Evolutionary conservation across 2,329 filamentous ascomycete species (phyloP).

Genomic region (Metarhizium anisopliae): DNA sequence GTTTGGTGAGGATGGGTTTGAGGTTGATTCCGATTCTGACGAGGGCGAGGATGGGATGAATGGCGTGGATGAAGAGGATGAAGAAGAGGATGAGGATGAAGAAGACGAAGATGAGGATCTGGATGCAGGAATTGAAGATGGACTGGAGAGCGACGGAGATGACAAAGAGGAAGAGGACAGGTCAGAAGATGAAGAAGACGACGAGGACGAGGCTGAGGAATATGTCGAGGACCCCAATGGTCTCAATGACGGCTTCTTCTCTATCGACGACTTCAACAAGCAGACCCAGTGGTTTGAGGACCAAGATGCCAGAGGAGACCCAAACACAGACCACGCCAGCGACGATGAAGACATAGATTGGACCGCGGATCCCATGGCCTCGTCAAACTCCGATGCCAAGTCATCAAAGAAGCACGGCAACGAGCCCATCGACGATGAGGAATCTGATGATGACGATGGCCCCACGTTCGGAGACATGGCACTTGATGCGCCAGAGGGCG

Average conservation of each 20-base stretch:
- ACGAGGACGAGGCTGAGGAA: slow-evolving; percentile 30
- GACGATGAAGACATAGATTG: slow-evolving; percentile 87
- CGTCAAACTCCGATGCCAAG: slow-evolving; percentile 18
- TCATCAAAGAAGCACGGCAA: slow-evolving; percentile 21
- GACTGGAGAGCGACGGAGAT: slow-evolving; percentile 20
- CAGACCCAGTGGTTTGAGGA: slow-evolving; percentile 85
- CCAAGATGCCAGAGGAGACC: slow-evolving; percentile 70
- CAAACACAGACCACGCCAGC: slow-evolving; percentile 62
- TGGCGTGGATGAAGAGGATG: slow-evolving; percentile 8
- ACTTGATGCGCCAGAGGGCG: slow-evolving; percentile 63
- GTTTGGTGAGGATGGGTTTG: slow-evolving; percentile 21
- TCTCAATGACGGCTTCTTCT: slow-evolving; percentile 96
- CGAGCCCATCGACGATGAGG: slow-evolving; percentile 36
- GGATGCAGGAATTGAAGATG: slow-evolving; percentile 11
- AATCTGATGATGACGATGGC: slow-evolving; percentile 64
- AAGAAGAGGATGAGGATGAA: slow-evolving; percentile 14
- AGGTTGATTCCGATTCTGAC: slow-evolving; percentile 18
- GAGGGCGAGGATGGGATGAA: slow-evolving; percentile 19
- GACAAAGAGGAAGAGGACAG: slow-evolving; percentile 25
- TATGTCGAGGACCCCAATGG: slow-evolving; percentile 59
- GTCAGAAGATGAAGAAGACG: slow-evolving; percentile 24
- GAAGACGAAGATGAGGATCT: slow-evolving; percentile 30
- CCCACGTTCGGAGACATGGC: slow-evolving; percentile 78
- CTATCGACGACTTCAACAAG: slow-evolving; percentile 94
- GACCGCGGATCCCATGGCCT: slow-evolving; percentile 63